Base-by-base conservation (phyloP, 331 rosid genomes). In the Quercus lobata region DNA sequence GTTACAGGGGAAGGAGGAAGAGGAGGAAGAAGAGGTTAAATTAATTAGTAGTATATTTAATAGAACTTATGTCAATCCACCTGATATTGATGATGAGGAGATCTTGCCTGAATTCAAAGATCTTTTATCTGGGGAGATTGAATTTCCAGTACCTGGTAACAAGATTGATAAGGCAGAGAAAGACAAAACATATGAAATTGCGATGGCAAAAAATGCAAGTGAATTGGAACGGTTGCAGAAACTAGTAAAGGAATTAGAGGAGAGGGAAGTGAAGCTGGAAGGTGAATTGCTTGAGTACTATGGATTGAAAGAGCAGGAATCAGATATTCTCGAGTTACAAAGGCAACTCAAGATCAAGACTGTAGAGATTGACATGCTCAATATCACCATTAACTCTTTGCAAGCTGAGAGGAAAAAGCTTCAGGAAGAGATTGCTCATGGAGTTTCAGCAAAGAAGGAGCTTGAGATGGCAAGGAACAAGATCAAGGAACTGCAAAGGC, bases 261-360 rank as follows among this genome's bases (percentile, higher is more conserved):
- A 94, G 86, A 90, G 97, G 81, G 98, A 94, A 85, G 97, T 91
- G 79, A 92, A 90, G 78, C 92, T 92, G 37, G 98, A 94, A 86
- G 97, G 93, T 12, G 97, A 94, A 82, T 83, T 94, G 84, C 97
- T 92, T 0, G 98, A 92, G 85, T 94, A 94, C 76, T 90, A 94
- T 57, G 97, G 98, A 71, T 73, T 94, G 83, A 91, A 88, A 89
- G 98, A 92, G 81, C 97, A 94, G 76, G 98, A 92, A 87, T 91
- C 92, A 46, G 97, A 88, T 54, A 60, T 94, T 72, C 65, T 79
- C 7, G 98, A 91, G 86, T 75, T 94, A 72, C 97, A 90, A 71
- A 83, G 90, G 79, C 97, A 94, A 83, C 85, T 94, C 81, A 94
- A 88, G 84, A 90, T 94, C 18, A 92, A 92, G 92, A 84, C 91